These are phyloP conservation scores for Trametes elegans DNA, from an alignment of 768 basidiomycete species.

Conservation along the genomic window DNA sequence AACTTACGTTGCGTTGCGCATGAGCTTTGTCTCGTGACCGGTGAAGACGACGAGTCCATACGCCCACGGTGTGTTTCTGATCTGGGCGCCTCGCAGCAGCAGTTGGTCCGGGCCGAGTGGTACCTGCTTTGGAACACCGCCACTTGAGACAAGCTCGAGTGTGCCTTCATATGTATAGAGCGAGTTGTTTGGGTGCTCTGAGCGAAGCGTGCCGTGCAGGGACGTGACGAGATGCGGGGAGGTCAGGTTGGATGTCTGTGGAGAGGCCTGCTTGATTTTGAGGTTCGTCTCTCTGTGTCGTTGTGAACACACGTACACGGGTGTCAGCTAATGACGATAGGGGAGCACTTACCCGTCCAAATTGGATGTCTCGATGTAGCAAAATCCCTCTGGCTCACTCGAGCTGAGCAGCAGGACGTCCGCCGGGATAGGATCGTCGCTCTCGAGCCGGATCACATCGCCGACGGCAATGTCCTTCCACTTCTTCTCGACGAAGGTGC, in stretches of 20 bases:
- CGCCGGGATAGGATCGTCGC: slow-evolving; percentile 93
- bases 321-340: not conserved
- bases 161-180: slow-evolving; percentile 94
- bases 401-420: slow-evolving; percentile 86
- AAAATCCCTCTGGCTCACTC: slow-evolving; percentile 95
- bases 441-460: slow-evolving; percentile 88
- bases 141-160: slow-evolving; percentile 56
- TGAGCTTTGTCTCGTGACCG: slow-evolving; percentile 97
- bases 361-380: slow-evolving; percentile 97
- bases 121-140: slow-evolving; percentile 70
- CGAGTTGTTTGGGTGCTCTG: slow-evolving; percentile 97
- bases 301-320: not conserved
- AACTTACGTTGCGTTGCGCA: slow-evolving; percentile 95
- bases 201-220: slow-evolving; percentile 82
- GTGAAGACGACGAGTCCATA: slow-evolving; percentile 94
- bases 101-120: slow-evolving; percentile 95
- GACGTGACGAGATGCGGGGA: slow-evolving; percentile 71
- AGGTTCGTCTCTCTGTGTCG: slow-evolving; percentile 85
- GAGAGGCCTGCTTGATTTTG: slow-evolving; percentile 95
- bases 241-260: slow-evolving; percentile 75
- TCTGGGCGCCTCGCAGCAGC: slow-evolving; percentile 89
- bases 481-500: slow-evolving; percentile 67
- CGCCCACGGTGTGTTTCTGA: slow-evolving; percentile 95
- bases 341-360: slow-evolving; percentile 76
- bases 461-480: slow-evolving; percentile 93